Conservation (phyloP, 345 rosid species). For the Eucalyptus curtisii region DNA sequence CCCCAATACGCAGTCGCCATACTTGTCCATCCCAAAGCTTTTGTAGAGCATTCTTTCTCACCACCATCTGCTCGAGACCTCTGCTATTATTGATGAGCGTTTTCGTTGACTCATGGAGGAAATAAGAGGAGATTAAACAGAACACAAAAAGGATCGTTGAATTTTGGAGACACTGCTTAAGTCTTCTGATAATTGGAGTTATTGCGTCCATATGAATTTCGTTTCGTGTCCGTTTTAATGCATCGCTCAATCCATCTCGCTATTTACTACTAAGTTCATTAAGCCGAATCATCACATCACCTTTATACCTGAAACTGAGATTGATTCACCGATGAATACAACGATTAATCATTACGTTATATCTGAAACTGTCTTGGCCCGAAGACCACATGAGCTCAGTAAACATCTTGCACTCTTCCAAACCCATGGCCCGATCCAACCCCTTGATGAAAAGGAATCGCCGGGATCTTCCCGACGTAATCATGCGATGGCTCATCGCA, state of each 20-base stretch:
- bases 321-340: not conserved
- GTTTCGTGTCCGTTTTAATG: not conserved
- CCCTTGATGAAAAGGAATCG: slow-evolving; percentile 16
- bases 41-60: slow-evolving; percentile 33
- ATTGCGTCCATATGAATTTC: not conserved
- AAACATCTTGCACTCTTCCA: slow-evolving; percentile 11
- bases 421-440: slow-evolving; percentile 7
- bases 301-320: not conserved
- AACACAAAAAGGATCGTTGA: not conserved
- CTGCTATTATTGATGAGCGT: slow-evolving; percentile 19
- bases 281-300: not conserved
- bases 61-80: slow-evolving; percentile 27
- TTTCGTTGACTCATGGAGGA: slow-evolving; percentile 10
- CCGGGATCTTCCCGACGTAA: slow-evolving; percentile 10
- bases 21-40: slow-evolving; percentile 26
- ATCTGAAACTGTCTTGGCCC: slow-evolving; percentile 17
- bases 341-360: not conserved
- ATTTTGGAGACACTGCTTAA: not conserved
- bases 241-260: not conserved
- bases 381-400: slow-evolving; percentile 24
- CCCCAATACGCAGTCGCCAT: slow-evolving; percentile 12
- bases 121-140: not conserved
- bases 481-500: slow-evolving; percentile 16
- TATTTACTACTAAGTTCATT: not conserved
- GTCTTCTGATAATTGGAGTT: not conserved